A percentile compares a stretch with the other conserved stretches of the same genome.
Evolutionary conservation across 768 basidiomycete species (phyloP).

Genomic region (Cyclocybe cylindracea): DNA sequence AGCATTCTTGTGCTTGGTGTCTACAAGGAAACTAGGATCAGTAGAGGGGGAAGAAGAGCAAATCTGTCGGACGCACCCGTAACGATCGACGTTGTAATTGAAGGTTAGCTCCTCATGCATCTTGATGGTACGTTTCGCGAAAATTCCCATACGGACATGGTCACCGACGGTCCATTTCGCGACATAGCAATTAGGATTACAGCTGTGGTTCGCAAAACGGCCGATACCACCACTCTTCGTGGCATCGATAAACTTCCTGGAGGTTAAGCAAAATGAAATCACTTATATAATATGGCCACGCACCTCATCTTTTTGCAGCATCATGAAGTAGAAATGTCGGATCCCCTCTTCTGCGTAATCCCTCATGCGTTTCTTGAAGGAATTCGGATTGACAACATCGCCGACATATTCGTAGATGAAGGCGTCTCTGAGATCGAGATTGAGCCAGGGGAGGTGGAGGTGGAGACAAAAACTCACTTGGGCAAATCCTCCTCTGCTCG

Average conservation of each 20-base stretch:
- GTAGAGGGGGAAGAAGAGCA: neutral
- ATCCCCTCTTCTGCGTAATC: conserved; percentile 93
- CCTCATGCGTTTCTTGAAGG: conserved; percentile 92
- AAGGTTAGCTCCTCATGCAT: conserved; percentile 92
- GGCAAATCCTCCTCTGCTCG: conserved; percentile 69
- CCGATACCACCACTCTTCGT: conserved; percentile 97
- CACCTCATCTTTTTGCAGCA: conserved; percentile 97
- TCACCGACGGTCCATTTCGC: conserved; percentile 95
- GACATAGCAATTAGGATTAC: conserved; percentile 96
- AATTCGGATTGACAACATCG: conserved; percentile 85
- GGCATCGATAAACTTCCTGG: conserved; percentile 87
- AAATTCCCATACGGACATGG: conserved; percentile 96
- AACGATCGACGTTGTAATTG: conserved; percentile 99
- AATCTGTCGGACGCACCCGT: conserved; percentile 65
- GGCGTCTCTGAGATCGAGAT: conserved; percentile 57
- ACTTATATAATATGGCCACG: conserved; percentile 19
- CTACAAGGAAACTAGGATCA: conserved; percentile 38
- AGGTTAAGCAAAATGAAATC: neutral
- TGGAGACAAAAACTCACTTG: conserved; percentile 47
- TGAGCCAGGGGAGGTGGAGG: conserved; percentile 4
- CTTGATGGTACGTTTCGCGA: conserved; percentile 79
- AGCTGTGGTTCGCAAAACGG: conserved; percentile 97
- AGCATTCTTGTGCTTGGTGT: conserved; percentile 92
- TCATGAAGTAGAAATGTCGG: conserved; percentile 99
- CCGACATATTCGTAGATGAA: conserved; percentile 99